Evolutionary conservation across 306 rosid genomes (phyloP).

Genomic region (Ormosia semicastrata): DNA sequence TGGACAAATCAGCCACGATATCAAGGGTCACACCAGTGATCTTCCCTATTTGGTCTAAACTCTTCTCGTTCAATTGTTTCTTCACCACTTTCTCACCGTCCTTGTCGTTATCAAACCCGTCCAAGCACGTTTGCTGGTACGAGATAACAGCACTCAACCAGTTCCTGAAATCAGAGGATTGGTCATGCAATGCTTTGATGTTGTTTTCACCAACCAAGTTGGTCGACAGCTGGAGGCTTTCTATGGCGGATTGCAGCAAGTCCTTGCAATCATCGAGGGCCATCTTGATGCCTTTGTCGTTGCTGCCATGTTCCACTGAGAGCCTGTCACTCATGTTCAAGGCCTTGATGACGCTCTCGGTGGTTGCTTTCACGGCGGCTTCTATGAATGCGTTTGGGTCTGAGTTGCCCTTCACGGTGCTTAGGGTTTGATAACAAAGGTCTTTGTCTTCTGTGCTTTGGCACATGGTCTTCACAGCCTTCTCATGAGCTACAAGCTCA

Average conservation of each 20-base stretch:
- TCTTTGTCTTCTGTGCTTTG: conserved; percentile 36
- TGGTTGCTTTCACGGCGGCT: conserved; percentile 42
- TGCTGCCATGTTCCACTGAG: conserved; percentile 25
- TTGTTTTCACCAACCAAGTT: conserved; percentile 27
- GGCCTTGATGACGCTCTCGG: conserved; percentile 35
- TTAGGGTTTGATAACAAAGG: conserved; percentile 51
- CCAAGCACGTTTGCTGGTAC: conserved; percentile 57
- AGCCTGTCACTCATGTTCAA: conserved; percentile 51
- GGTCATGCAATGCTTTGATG: conserved; percentile 35
- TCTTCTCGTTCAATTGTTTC: not conserved
- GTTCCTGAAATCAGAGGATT: conserved; percentile 47
- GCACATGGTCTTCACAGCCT: conserved; percentile 45
- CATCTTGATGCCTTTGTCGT: conserved; percentile 41
- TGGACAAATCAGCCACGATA: conserved; percentile 34
- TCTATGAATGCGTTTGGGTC: conserved; percentile 49
- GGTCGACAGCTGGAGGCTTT: conserved; percentile 34
- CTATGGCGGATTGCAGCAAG: conserved; percentile 46
- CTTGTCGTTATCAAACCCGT: conserved; percentile 27
- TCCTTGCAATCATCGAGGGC: conserved; percentile 69
- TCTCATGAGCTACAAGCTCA: conserved; percentile 28
- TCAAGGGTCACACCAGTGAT: conserved; percentile 65
- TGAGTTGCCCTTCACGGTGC: not conserved
- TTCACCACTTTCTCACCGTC: conserved; percentile 25
- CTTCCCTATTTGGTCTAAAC: conserved; percentile 35
- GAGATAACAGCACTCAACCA: conserved; percentile 74